These are phyloP conservation scores for Paspalum notatum DNA, from an alignment of 176 grass and related monocot species.

Conservation along the genomic window DNA sequence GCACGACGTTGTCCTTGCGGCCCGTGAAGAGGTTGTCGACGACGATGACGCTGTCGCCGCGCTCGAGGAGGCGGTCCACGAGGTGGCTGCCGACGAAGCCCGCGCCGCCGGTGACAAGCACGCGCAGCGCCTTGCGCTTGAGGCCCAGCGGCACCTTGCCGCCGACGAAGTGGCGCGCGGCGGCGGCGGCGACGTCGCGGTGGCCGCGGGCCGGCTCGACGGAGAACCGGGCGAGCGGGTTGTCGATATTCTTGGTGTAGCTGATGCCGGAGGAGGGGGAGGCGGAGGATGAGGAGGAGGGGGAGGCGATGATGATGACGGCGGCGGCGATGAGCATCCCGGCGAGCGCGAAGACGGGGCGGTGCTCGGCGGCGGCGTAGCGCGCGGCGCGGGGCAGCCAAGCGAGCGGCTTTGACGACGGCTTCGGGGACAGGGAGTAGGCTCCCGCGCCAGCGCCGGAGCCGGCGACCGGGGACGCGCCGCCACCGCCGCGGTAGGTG, in stretches of 20 bases:
- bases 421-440: slow-evolving; percentile 51
- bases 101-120: slow-evolving; percentile 88
- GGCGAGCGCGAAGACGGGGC: slow-evolving; percentile 73
- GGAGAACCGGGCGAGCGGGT: slow-evolving; percentile 46
- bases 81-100: slow-evolving; percentile 95
- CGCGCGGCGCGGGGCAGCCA: slow-evolving; percentile 63
- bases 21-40: slow-evolving; percentile 98
- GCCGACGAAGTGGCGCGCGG: slow-evolving; percentile 52
- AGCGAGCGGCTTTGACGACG: slow-evolving; percentile 56
- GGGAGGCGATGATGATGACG: slow-evolving; percentile 55
- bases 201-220: slow-evolving; percentile 13
- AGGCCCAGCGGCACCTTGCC: slow-evolving; percentile 84
- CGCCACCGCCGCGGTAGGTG: slow-evolving; percentile 68
- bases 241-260: neutral
- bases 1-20: slow-evolving; percentile 87
- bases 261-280: neutral
- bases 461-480: slow-evolving; percentile 20
- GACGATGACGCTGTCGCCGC: slow-evolving; percentile 91
- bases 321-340: slow-evolving; percentile 69
- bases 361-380: slow-evolving; percentile 68
- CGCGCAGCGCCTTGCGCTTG: slow-evolving; percentile 76
- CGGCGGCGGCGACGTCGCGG: slow-evolving; percentile 9
- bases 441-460: slow-evolving; percentile 15
- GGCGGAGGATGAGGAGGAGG: neutral
- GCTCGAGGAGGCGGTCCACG: slow-evolving; percentile 75